These are phyloP conservation scores for Arachis hypogaea DNA, from an alignment of 306 rosid species.

Conservation along the genomic window DNA sequence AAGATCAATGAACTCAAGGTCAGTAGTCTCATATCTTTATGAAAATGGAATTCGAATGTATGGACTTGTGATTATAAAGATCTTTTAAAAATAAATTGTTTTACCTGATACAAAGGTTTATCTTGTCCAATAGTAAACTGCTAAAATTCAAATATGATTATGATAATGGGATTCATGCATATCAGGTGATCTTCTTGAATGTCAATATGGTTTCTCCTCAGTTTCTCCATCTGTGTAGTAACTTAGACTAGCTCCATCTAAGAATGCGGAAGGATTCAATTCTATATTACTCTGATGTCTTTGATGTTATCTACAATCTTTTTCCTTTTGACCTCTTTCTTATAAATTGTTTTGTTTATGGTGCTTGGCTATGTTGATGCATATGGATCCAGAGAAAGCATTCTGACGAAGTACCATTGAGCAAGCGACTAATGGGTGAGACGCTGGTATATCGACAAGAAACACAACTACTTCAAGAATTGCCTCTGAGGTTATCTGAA, in stretches of 20 bases:
- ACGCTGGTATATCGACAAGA: conserved; percentile 58
- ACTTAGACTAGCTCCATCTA: conserved; percentile 19
- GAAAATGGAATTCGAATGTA: conserved; percentile 6
- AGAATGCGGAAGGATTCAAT: conserved; percentile 10
- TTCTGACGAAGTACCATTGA: conserved; percentile 54
- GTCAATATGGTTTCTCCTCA: conserved; percentile 30
- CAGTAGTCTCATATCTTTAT: conserved; percentile 36
- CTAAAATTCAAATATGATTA: conserved; percentile 5
- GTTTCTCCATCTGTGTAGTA: neutral
- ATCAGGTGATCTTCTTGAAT: conserved; percentile 1
- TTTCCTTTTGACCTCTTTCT: conserved; percentile 4
- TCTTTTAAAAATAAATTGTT: neutral
- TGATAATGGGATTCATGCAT: conserved; percentile 10
- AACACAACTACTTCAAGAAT: conserved; percentile 52
- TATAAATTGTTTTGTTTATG: conserved; percentile 12
- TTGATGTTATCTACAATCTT: conserved; percentile 18
- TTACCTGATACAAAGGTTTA: conserved; percentile 3
- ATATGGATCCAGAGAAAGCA: conserved; percentile 60
- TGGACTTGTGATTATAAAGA: conserved; percentile 18
- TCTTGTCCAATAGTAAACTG: conserved; percentile 14
- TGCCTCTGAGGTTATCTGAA: conserved; percentile 56
- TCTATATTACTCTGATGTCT: conserved; percentile 16
- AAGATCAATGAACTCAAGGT: conserved; percentile 84
- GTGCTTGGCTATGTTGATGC: conserved; percentile 33
- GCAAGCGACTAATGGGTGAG: conserved; percentile 49